Percentiles rank a stretch among this genome's conserved stretches.
phyloP scores from a whole-genome alignment of 2,329 filamentous ascomycete species.

The Aspergillus bombycis region DNA sequence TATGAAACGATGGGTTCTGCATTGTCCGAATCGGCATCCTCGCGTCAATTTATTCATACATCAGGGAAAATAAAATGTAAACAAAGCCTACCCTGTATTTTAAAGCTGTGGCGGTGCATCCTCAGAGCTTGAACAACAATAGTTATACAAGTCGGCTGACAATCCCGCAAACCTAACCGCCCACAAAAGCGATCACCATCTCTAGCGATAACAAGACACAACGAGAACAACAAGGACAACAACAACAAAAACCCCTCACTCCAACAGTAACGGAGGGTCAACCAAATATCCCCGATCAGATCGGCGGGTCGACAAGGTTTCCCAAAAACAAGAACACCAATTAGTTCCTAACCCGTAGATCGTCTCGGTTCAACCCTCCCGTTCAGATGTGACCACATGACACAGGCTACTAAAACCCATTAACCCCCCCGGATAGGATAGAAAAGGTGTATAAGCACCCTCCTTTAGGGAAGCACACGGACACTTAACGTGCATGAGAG shows the following conservation, averaged over 20 bases:
- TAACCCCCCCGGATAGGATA: neutral
- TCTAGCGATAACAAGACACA: neutral
- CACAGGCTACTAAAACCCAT: neutral
- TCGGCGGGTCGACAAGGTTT: neutral
- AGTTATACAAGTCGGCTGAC: constrained; percentile 11
- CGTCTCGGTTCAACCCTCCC: neutral
- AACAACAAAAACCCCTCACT: neutral
- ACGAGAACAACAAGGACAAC: neutral
- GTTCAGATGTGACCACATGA: neutral
- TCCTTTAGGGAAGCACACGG: neutral
- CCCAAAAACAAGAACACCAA: neutral
- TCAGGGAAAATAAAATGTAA: neutral
- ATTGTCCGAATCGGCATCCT: neutral
- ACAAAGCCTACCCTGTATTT: neutral
- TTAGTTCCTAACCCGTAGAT: neutral
- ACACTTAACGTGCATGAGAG: neutral
- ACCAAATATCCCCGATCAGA: neutral
- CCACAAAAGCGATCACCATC: too few species aligned
- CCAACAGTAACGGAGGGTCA: too few species aligned
- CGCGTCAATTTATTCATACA: neutral
- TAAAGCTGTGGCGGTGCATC: neutral
- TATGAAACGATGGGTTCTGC: neutral
- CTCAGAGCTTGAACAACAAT: neutral
- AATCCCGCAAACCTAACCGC: neutral
- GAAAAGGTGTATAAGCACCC: neutral